These are phyloP conservation scores for Starmerella powellii DNA, from an alignment of 805 yeast species.

Conservation along the genomic window DNA sequence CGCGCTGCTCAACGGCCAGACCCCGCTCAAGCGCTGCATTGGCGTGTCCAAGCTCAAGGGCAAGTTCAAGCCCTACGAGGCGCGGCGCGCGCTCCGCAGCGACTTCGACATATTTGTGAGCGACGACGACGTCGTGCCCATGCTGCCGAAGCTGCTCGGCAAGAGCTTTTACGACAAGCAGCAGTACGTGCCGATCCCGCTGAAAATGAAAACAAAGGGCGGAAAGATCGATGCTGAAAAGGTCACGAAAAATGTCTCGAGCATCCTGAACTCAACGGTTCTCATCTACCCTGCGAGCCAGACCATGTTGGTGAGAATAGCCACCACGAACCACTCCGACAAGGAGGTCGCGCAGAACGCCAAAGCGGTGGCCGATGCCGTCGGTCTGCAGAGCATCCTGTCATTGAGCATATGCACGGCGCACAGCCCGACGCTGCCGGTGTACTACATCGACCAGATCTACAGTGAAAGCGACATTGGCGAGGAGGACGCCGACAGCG, in stretches of 20 bases:
- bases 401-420: conserved; percentile 52
- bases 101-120: conserved; percentile 68
- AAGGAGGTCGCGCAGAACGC: conserved; percentile 50
- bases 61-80: conserved; percentile 77
- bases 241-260: conserved; percentile 46
- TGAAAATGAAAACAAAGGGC: conserved; percentile 28
- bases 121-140: conserved; percentile 69
- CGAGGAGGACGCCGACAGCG: conserved; percentile 30
- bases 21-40: conserved; percentile 38
- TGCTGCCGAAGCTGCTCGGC: conserved; percentile 75
- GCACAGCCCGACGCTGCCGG: conserved; percentile 72
- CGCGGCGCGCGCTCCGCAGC: conserved; percentile 58
- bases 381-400: conserved; percentile 29
- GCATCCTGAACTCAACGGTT: conserved; percentile 45
- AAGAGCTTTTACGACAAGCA: conserved; percentile 60
- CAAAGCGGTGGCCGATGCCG: conserved; percentile 39
- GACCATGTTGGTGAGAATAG: conserved; percentile 53
- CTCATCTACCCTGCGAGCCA: conserved; percentile 65
- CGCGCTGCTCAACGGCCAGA: conserved; percentile 24
- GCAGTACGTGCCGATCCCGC: conserved; percentile 54
- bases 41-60: conserved; percentile 68
- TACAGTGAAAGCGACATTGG: conserved; percentile 38
- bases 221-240: conserved; percentile 39
- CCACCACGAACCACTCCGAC: conserved; percentile 38
- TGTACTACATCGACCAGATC: conserved; percentile 53